phyloP scores from a whole-genome alignment of 2,329 filamentous ascomycete genomes.

The Grosmannia huntii region DNA sequence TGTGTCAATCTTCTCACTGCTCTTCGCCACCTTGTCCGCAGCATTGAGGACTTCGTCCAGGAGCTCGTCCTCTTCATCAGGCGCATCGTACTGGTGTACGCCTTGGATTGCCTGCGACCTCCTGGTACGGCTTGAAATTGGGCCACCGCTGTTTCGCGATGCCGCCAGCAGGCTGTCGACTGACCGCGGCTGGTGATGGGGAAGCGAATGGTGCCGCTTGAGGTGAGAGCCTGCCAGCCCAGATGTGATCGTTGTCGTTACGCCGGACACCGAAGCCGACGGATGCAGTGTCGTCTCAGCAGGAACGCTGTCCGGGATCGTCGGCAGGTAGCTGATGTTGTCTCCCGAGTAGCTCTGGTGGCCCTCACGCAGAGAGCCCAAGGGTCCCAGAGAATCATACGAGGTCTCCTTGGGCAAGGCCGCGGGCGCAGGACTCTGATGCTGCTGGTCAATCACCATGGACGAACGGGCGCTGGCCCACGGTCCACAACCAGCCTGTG shows the following conservation, averaged over 20 bases:
- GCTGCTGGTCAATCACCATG: slow-evolving; percentile 55
- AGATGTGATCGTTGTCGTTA: neutral
- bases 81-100: slow-evolving; percentile 78
- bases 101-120: slow-evolving; percentile 64
- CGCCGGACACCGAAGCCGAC: neutral
- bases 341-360: slow-evolving; percentile 23
- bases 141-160: slow-evolving; percentile 36
- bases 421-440: slow-evolving; percentile 25
- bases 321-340: slow-evolving; percentile 21
- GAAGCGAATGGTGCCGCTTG: slow-evolving; percentile 54
- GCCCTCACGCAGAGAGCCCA: slow-evolving; percentile 35
- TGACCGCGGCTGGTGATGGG: slow-evolving; percentile 48
- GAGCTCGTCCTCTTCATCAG: slow-evolving; percentile 92
- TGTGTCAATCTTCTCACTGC: slow-evolving; percentile 18
- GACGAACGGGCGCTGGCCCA: slow-evolving; percentile 82
- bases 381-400: slow-evolving; percentile 47
- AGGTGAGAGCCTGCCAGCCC: slow-evolving; percentile 34
- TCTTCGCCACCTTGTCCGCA: slow-evolving; percentile 62
- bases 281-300: neutral
- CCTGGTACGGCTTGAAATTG: slow-evolving; percentile 68
- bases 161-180: slow-evolving; percentile 50
- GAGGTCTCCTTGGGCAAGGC: slow-evolving; percentile 40
- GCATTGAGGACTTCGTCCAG: slow-evolving; percentile 78
- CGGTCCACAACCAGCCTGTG: slow-evolving; percentile 81
- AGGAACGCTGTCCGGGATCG: slow-evolving; percentile 32